A percentile compares a stretch with the other conserved stretches of the same genome.
phyloP scores from a whole-genome alignment of 2,329 filamentous ascomycete species.

The Fusarium setosum region DNA sequence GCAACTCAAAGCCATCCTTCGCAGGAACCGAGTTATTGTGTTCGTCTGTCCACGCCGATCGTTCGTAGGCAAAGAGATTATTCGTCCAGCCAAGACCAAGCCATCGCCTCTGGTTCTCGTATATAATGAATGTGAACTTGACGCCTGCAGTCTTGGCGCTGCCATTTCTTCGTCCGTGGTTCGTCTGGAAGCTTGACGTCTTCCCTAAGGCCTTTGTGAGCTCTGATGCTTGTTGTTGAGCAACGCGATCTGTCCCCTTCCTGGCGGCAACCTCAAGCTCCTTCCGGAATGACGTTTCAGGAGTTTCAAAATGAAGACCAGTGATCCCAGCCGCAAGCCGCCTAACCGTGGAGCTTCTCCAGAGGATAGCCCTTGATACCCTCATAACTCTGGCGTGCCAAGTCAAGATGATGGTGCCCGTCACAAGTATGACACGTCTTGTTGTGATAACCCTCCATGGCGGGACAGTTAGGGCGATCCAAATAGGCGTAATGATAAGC shows the following conservation, averaged over 20 bases:
- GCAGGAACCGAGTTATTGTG: slow-evolving; percentile 84
- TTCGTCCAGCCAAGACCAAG: slow-evolving; percentile 95
- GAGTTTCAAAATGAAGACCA: slow-evolving; percentile 77
- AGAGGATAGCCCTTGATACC: slow-evolving; percentile 87
- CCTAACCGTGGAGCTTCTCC: slow-evolving; percentile 85
- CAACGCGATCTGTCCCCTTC: slow-evolving; percentile 28
- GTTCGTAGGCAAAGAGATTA: slow-evolving; percentile 89
- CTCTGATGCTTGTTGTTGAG: slow-evolving; percentile 53
- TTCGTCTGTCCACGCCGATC: slow-evolving; percentile 94
- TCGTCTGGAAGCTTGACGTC: slow-evolving; percentile 42
- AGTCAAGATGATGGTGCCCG: slow-evolving; percentile 88
- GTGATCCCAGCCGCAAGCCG: slow-evolving; percentile 78
- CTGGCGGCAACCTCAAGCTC: slow-evolving; percentile 41
- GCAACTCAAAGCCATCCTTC: slow-evolving; percentile 75
- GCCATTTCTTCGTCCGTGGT: slow-evolving; percentile 44
- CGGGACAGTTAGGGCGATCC: slow-evolving; percentile 84
- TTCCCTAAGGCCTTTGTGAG: slow-evolving; percentile 57
- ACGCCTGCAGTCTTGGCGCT: slow-evolving; percentile 78
- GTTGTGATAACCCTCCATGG: slow-evolving; percentile 89
- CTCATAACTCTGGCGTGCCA: slow-evolving; percentile 92
- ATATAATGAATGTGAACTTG: slow-evolving; percentile 95
- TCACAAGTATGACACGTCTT: slow-evolving; percentile 81
- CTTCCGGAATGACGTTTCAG: slow-evolving; percentile 48
- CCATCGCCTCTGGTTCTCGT: slow-evolving; percentile 97
- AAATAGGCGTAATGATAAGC: slow-evolving; percentile 86